Evolutionary conservation across 805 yeast genomes (phyloP).

Genomic region (Clavispora phyllophila): DNA sequence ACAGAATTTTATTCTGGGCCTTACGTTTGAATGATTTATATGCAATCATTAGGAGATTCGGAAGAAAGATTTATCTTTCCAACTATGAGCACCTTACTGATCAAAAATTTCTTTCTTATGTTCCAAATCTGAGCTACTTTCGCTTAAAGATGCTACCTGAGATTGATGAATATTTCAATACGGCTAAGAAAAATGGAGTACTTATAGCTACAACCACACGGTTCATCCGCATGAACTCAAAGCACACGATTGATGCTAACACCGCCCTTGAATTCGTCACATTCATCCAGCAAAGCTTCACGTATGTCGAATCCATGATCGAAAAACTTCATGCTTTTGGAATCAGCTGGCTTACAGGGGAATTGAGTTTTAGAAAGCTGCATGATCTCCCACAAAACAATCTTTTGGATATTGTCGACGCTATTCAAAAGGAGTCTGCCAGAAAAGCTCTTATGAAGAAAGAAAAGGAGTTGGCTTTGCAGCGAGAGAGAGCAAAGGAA

Average conservation of each 20-base stretch:
- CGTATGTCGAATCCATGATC: conserved; percentile 24
- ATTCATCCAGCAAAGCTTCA: conserved; percentile 36
- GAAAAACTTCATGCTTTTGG: conserved; percentile 34
- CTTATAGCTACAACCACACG: conserved; percentile 45
- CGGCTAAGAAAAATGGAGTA: conserved; percentile 45
- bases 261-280: conserved; percentile 36
- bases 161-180: conserved; percentile 36
- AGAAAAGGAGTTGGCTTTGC: conserved; percentile 1
- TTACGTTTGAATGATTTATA: conserved; percentile 48
- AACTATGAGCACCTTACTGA: conserved; percentile 41
- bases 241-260: conserved; percentile 30
- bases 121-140: conserved; percentile 18
- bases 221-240: conserved; percentile 38
- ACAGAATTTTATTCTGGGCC: conserved; percentile 42
- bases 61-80: conserved; percentile 42
- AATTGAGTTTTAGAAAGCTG: conserved; percentile 36
- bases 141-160: conserved; percentile 14
- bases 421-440: conserved; percentile 2
- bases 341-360: conserved; percentile 39
- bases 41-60: conserved; percentile 41
- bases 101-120: conserved; percentile 30
- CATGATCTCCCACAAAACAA: conserved; percentile 24
- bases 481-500: conserved; percentile 1
- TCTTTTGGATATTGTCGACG: conserved; percentile 16
- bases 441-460: not conserved